Percentiles rank a stretch among this genome's conserved stretches.
phyloP scores from a whole-genome alignment of 148 eudicot species.

The Euryodendron excelsum region DNA sequence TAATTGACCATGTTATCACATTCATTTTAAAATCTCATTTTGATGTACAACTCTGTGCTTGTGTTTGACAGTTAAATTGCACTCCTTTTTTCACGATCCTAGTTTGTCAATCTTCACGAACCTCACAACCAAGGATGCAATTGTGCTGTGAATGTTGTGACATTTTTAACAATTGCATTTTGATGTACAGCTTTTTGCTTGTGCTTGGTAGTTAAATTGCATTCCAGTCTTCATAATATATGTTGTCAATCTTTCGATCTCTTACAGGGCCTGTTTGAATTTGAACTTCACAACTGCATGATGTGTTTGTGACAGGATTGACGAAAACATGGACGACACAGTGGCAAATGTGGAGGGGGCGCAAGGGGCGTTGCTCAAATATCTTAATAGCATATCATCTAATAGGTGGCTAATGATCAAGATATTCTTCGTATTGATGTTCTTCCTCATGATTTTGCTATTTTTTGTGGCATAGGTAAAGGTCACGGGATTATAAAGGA shows the following conservation, averaged over 20 bases:
- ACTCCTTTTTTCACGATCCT: background rate
- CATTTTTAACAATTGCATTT: background rate
- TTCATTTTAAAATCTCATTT: background rate
- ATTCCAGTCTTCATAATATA: background rate
- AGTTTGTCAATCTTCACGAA: background rate
- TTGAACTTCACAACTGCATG: background rate
- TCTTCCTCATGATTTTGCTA: slow-evolving; percentile 67
- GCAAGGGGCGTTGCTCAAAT: slow-evolving; percentile 57
- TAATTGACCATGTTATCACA: background rate
- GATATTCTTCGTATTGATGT: slow-evolving; percentile 65
- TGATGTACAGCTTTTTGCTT: background rate
- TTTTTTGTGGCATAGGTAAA: slow-evolving; percentile 56
- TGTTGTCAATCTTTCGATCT: background rate
- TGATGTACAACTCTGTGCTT: background rate
- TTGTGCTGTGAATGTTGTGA: background rate
- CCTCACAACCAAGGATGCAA: background rate
- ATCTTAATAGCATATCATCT: slow-evolving; percentile 67
- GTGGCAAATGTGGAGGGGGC: slow-evolving; percentile 70
- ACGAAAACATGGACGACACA: slow-evolving; percentile 71
- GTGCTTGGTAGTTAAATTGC: background rate
- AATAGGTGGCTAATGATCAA: slow-evolving; percentile 82
- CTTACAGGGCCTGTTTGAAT: background rate
- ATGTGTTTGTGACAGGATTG: slow-evolving; percentile 42
- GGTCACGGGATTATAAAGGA: background rate
- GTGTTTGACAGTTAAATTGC: background rate